Evolutionary conservation across 2,329 filamentous ascomycete genomes (phyloP).

Genomic region (Ilyonectria mors-panacis): DNA sequence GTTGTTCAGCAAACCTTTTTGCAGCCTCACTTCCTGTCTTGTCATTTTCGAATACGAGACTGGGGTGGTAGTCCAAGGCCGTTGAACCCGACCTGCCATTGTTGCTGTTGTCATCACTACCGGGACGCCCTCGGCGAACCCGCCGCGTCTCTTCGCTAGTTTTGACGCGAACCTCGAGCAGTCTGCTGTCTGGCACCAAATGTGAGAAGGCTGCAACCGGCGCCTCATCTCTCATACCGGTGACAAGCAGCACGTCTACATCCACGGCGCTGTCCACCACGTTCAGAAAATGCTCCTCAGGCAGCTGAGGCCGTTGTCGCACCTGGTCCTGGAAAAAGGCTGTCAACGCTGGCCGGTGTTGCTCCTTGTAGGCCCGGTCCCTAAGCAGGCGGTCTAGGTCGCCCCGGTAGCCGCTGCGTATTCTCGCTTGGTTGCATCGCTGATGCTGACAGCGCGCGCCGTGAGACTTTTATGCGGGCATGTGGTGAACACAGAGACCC

Average conservation of each 20-base stretch:
- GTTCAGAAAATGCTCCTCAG: constrained; percentile 65
- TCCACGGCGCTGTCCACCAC: constrained; percentile 58
- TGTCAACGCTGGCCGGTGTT: constrained; percentile 68
- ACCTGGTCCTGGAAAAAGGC: constrained; percentile 65
- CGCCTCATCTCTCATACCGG: constrained; percentile 74
- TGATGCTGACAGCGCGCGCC: constrained; percentile 65
- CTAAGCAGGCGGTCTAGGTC: constrained; percentile 63
- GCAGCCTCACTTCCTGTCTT: constrained; percentile 55
- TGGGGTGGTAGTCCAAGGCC: constrained; percentile 55
- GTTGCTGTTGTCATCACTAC: constrained; percentile 17
- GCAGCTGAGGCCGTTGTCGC: constrained; percentile 59
- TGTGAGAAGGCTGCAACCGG: constrained; percentile 69
- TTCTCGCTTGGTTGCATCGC: constrained; percentile 69
- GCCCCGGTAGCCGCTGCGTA: constrained; percentile 67
- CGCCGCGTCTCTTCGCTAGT: constrained; percentile 56
- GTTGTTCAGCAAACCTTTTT: constrained; percentile 57
- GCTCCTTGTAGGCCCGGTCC: constrained; percentile 74
- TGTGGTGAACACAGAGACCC: constrained; percentile 60
- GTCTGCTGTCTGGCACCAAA: constrained; percentile 65
- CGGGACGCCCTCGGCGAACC: constrained; percentile 52
- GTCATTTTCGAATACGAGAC: constrained; percentile 67
- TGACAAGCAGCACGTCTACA: constrained; percentile 72
- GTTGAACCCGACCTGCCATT: constrained; percentile 35
- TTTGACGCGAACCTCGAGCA: constrained; percentile 69
- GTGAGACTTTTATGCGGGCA: constrained; percentile 47